Evolutionary conservation across 495 filamentous ascomycete species (phyloP), one percentile per base, ranked within the genome.

Genomic region (Aspergillus funiculosus): DNA sequence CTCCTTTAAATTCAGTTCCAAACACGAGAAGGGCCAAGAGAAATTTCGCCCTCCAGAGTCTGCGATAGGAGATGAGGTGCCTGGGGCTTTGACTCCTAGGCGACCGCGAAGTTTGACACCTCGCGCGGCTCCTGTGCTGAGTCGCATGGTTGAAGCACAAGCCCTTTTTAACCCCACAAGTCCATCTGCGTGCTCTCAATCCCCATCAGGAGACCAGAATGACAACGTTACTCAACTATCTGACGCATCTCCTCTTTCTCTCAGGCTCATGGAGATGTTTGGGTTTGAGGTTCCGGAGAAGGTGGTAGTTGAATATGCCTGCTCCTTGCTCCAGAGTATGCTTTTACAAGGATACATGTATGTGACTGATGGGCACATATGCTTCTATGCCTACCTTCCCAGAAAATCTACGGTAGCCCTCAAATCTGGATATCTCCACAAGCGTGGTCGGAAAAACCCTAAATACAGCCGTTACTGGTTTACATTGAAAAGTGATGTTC

Each of bases 381-480:
- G 90, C 56, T 98, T 98, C 63, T 97, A 96, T 60, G 89, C 94
- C 9, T 96, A 97, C 61, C 69, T 97, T 22, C 90, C 92, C 5
- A 91, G 86, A 70, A 95, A 91, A 73, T 77, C 83, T 30, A 80
- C 87, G 58, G 75, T 83, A 37, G 76, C 85, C 36, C 75, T 81
- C 53, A 97, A 94, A 66, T 91, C 92, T 4, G 94, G 92, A 0
- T 85, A 90, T 58, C 76, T 98, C 3, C 76, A 78, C 25, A 98
- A 98, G 66, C 86, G 87, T 43, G 92, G 94, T 31, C 86, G 82
- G 57, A 82, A 86, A 34, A 97, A 91, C 51, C 87, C 88, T 6
- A 86, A 82, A 49, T 97, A 87, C 63, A 88, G 82, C 56, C 82
- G 94, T 41, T 96, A 95, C 64, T 98, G 91, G 91, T 97, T 97